phyloP scores from a whole-genome alignment of 345 rosid genomes.

The Murraya koenigii region DNA sequence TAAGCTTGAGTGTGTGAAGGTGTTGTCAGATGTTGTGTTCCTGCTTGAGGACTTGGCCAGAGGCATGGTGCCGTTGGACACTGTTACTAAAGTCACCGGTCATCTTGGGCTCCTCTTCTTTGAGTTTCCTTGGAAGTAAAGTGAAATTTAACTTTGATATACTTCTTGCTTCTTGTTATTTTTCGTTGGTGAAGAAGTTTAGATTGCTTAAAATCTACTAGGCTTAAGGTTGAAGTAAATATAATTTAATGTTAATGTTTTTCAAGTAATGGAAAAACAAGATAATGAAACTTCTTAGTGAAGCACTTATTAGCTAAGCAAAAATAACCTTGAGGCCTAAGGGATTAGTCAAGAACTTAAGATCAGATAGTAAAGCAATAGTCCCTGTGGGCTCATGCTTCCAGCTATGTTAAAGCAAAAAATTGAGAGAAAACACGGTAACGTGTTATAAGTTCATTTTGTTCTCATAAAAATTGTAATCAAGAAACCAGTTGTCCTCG shows the following conservation, averaged over 20 bases:
- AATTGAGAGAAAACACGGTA: too few species aligned
- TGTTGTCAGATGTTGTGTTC: constrained; percentile 52
- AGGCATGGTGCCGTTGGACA: constrained; percentile 45
- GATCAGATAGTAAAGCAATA: not conserved
- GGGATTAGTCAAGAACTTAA: not conserved
- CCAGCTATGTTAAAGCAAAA: not conserved
- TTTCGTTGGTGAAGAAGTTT: not conserved
- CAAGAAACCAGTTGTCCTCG: not conserved
- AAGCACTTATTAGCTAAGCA: not conserved
- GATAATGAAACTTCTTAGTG: not conserved
- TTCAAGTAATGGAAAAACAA: not conserved
- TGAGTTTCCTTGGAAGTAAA: constrained; percentile 63
- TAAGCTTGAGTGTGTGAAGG: constrained; percentile 51
- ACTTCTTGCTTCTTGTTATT: not conserved
- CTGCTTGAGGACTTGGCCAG: constrained; percentile 54
- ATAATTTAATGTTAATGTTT: too few species aligned
- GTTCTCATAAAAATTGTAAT: not conserved
- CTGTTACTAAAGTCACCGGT: constrained; percentile 61
- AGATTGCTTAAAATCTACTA: not conserved
- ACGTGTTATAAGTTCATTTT: not conserved
- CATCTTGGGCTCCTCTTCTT: constrained; percentile 53
- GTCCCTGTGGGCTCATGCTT: not conserved
- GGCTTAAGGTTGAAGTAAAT: not conserved
- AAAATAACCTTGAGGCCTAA: not conserved
- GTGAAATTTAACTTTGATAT: not conserved